These are phyloP conservation scores for Striga hermonthica DNA, from an alignment of 305 asterid genomes.

Conservation along the genomic window DNA sequence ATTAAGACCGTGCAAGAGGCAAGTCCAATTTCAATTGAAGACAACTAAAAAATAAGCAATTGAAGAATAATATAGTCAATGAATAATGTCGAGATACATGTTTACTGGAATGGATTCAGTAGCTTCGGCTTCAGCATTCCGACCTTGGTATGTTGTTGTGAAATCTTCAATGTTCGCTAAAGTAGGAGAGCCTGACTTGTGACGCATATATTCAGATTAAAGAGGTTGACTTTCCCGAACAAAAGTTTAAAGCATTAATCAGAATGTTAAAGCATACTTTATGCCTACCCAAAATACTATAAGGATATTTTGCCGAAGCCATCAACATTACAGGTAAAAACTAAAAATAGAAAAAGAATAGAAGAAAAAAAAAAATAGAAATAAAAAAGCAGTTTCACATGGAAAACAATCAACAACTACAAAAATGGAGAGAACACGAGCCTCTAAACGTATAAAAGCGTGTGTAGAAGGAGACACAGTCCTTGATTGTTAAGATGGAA, in stretches of 20 bases:
- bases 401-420: too few relatives aligned
- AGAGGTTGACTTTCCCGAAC: background rate
- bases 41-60: too few relatives aligned
- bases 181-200: constrained; percentile 88
- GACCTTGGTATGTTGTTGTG: constrained; percentile 53
- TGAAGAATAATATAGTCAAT: background rate
- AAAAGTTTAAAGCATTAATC: too few relatives aligned
- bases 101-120: constrained; percentile 59
- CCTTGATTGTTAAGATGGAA: too few relatives aligned
- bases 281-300: too few relatives aligned
- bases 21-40: too few relatives aligned
- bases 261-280: too few relatives aligned
- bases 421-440: too few relatives aligned
- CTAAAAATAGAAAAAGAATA: background rate
- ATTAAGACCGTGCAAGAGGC: too few relatives aligned
- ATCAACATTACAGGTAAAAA: background rate
- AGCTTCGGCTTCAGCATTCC: constrained; percentile 73
- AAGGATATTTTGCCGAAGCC: background rate
- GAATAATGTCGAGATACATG: constrained; percentile 60
- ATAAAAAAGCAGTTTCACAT: background rate
- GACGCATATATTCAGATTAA: constrained; percentile 26
- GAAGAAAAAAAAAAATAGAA: background rate
- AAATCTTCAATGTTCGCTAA: constrained; percentile 78
- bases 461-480: too few relatives aligned
- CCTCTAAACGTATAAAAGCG: too few relatives aligned